phyloP scores from a whole-genome alignment of 352 stramenopile species.

The Phytopythium delawarense region DNA sequence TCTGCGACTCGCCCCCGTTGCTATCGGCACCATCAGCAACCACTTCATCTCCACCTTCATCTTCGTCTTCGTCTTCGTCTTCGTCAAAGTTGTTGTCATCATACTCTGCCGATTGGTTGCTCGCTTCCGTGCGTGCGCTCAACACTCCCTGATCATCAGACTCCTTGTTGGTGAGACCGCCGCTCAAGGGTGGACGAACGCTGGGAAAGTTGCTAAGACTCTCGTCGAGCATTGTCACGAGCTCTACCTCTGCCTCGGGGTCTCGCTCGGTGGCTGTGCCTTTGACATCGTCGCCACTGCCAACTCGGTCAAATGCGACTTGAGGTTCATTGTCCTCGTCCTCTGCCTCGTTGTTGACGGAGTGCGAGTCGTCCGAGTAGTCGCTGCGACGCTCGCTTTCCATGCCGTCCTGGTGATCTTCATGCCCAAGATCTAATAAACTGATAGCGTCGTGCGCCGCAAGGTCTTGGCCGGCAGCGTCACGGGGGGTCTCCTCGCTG shows the following conservation, averaged over 20 bases:
- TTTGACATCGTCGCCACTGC: background rate
- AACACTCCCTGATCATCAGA: background rate
- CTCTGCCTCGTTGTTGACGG: background rate
- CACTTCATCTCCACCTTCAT: background rate
- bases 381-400: background rate
- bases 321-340: background rate
- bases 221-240: slow-evolving; percentile 60
- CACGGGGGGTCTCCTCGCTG: background rate
- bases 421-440: background rate
- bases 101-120: slow-evolving; percentile 11
- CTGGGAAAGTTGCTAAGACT: slow-evolving; percentile 29
- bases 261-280: background rate
- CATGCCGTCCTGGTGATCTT: background rate
- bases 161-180: background rate
- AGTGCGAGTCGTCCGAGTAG: background rate
- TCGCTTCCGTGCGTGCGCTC: slow-evolving; percentile 5
- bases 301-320: background rate
- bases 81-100: slow-evolving; percentile 15
- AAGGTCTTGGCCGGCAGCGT: background rate
- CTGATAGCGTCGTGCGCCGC: background rate
- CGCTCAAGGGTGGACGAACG: background rate
- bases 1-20: background rate
- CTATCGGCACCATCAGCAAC: background rate
- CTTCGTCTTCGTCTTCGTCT: slow-evolving; percentile 1
- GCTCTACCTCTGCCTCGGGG: slow-evolving; percentile 20